A percentile compares a stretch with the other conserved stretches of the same genome.
Evolutionary conservation across 306 rosid species (phyloP).

Genomic region (Citrullus colocynthis): DNA sequence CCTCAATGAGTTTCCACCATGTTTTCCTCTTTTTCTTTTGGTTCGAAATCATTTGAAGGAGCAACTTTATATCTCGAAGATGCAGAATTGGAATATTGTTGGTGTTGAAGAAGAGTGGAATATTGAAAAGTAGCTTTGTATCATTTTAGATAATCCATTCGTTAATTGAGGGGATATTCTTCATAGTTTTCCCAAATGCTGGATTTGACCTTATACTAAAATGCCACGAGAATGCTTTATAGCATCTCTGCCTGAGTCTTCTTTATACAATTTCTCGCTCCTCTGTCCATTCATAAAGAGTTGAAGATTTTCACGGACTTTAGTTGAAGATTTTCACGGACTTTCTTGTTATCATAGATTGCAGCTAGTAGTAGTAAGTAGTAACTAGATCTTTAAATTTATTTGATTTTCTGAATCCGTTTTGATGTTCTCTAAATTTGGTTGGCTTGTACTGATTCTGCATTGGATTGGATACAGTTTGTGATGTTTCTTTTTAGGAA

Average conservation of each 20-base stretch:
- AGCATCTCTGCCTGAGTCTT: background rate
- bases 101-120: background rate
- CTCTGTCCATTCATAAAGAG: background rate
- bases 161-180: background rate
- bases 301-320: background rate
- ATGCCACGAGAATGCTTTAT: background rate
- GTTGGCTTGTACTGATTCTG: background rate
- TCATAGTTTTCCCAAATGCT: background rate
- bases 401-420: background rate
- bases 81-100: background rate
- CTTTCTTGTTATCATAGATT: background rate
- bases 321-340: background rate
- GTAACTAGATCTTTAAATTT: background rate
- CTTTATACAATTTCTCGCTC: background rate
- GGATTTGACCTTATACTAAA: background rate
- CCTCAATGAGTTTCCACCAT: background rate
- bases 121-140: background rate
- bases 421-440: background rate
- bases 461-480: background rate
- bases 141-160: background rate
- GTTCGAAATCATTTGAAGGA: background rate
- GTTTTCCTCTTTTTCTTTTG: background rate
- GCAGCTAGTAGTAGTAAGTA: background rate
- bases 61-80: background rate
- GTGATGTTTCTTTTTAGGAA: background rate